Evolutionary conservation across 2,329 filamentous ascomycete genomes (phyloP), one percentile per base, ranked within the genome.

Genomic region (Sphaerostilbella broomeana): DNA sequence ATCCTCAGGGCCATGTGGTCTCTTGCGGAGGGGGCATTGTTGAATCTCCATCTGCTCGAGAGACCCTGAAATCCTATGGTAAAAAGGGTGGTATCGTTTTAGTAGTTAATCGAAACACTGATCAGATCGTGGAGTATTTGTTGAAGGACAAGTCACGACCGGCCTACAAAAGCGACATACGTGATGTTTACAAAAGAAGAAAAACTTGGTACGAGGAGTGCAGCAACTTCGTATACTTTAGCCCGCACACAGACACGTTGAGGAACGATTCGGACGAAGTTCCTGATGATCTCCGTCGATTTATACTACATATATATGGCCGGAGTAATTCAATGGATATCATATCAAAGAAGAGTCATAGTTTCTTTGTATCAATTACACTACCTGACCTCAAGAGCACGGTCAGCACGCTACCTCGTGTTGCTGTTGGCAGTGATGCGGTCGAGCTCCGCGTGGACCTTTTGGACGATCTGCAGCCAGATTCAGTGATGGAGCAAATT

Each of bases 21-120:
- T 92, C 92, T 1, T 97, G 90, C 50, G 92, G 92, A 38, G 92
- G 92, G 29, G 92, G 92, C 20, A 77, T 98, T 20, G 89, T 98
- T 9, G 92, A 98, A 60, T 85, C 78, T 1, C 76, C 83, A 1
- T 82, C 84, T 53, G 87, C 88, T 15, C 80, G 89, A 12, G 74
- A 86, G 46, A 62, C 94, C 19, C 76, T 98, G 24, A 69, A 73
- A 18, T 72, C 81, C 22, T 90, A 89, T 58, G 77, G 84, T 53
- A 77, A 79, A 49, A 74, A 67, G 44, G 87, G 88, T 24, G 92
- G 92, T 5, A 81, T 84, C 46, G 90, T 98, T 4, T 70, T 98
- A 15, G 73, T 92, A 16, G 83, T 98, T 32, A 86, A 94, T 55
- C 80, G 92, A 24, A 81, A 95, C 54, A 90, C 92, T 33, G 81